phyloP scores from a whole-genome alignment of 495 filamentous ascomycete genomes.

The Aspergillus bridgeri region DNA sequence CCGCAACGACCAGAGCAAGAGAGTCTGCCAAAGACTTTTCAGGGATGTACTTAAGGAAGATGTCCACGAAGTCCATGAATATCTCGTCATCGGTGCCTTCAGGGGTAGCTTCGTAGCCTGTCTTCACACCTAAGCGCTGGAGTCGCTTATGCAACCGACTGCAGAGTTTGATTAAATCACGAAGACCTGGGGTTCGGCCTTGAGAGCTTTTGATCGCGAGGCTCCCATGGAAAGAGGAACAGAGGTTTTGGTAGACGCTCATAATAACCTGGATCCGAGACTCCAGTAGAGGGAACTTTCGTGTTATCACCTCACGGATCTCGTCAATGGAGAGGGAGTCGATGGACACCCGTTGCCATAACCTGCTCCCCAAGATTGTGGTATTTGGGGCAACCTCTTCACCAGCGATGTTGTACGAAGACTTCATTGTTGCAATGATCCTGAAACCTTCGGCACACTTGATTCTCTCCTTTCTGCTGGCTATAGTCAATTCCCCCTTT shows the following conservation, averaged over 20 bases:
- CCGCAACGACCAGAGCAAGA: slow-evolving; percentile 68
- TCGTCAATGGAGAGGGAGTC: slow-evolving; percentile 66
- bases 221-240: slow-evolving; percentile 48
- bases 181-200: slow-evolving; percentile 56
- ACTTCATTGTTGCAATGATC: slow-evolving; percentile 87
- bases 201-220: slow-evolving; percentile 45
- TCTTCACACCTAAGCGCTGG: slow-evolving; percentile 56
- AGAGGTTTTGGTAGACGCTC: slow-evolving; percentile 68
- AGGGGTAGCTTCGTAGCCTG: slow-evolving; percentile 68
- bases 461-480: slow-evolving; percentile 79
- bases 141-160: slow-evolving; percentile 63
- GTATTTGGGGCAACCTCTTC: slow-evolving; percentile 53
- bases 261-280: slow-evolving; percentile 68
- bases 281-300: slow-evolving; percentile 64
- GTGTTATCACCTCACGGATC: slow-evolving; percentile 66
- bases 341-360: slow-evolving; percentile 76
- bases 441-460: slow-evolving; percentile 79
- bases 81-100: slow-evolving; percentile 76
- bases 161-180: slow-evolving; percentile 90
- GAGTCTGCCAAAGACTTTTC: slow-evolving; percentile 55
- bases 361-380: slow-evolving; percentile 69
- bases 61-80: slow-evolving; percentile 85
- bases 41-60: slow-evolving; percentile 78
- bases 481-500: slow-evolving; percentile 77
- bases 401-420: slow-evolving; percentile 65